Evolutionary conservation across 176 grass and related monocot species (phyloP).

Genomic region (maize (Zea mays)): Zm-B73-REFERENCE-NAM-5.0 NC_050103.1:11173001-11173500

Average conservation of each 20-base stretch:
- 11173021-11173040: not conserved
- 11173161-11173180: not conserved
- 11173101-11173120: not conserved
- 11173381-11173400: not conserved
- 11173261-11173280: not conserved
- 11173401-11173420: conserved; percentile 55
- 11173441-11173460: conserved; percentile 91
- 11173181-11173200: conserved; percentile 3
- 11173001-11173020: not conserved
- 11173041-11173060: not conserved
- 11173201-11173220: not conserved
- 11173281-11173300: not conserved
- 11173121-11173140: not conserved
- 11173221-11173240: not conserved
- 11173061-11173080: not conserved
- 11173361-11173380: conserved; percentile 4
- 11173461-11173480: conserved; percentile 89
- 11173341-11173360: not conserved
- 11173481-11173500: conserved; percentile 94
- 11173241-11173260: not conserved
- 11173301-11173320: not conserved
- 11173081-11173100: not conserved
- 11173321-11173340: conserved; percentile 19
- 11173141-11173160: not conserved
- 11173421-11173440: conserved; percentile 94